Percentiles rank a stretch among this genome's conserved stretches.
Conservation (phyloP, 2,329 filamentous ascomycete species). For the Sarocladium oryzae region DNA sequence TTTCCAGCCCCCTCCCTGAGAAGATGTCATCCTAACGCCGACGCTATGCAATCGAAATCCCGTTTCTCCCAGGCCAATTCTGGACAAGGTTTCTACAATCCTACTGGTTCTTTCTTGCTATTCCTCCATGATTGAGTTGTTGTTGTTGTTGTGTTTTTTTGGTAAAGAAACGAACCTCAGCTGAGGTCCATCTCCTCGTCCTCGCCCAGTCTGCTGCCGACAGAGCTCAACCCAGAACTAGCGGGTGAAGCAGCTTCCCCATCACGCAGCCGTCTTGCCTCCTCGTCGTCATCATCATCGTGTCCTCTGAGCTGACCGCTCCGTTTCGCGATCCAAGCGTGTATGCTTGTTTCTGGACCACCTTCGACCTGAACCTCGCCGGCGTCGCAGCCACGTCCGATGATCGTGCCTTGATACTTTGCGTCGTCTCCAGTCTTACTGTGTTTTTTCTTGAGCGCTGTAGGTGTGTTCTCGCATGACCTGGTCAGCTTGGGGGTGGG, state of each 20-base stretch:
- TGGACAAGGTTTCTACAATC: no score
- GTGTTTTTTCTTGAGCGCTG: conserved; percentile 85
- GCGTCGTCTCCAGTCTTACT: conserved; percentile 83
- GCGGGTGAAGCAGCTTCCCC: conserved; percentile 30
- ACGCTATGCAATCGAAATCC: conserved; percentile 6
- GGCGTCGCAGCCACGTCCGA: conserved; percentile 65
- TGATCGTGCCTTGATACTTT: conserved; percentile 75
- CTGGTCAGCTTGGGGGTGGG: no score
- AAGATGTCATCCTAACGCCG: background rate
- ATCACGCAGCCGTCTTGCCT: conserved; percentile 13
- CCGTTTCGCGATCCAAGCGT: conserved; percentile 30
- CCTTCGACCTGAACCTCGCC: conserved; percentile 73
- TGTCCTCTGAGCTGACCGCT: conserved; percentile 12
- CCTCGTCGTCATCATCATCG: conserved; percentile 12
- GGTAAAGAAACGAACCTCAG: no score
- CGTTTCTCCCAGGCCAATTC: no score
- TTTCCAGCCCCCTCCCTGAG: no score
- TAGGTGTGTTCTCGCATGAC: no score
- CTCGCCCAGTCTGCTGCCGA: conserved; percentile 40
- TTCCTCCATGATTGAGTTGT: no score
- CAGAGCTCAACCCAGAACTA: conserved; percentile 52
- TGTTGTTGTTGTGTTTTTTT: no score
- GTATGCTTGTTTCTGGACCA: conserved; percentile 38
- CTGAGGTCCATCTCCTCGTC: conserved; percentile 43
- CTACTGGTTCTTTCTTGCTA: no score